A percentile compares a stretch with the other conserved stretches of the same genome.
Conservation (phyloP, 2,329 filamentous ascomycete genomes). For the Curvularia hawaiiensis region DNA sequence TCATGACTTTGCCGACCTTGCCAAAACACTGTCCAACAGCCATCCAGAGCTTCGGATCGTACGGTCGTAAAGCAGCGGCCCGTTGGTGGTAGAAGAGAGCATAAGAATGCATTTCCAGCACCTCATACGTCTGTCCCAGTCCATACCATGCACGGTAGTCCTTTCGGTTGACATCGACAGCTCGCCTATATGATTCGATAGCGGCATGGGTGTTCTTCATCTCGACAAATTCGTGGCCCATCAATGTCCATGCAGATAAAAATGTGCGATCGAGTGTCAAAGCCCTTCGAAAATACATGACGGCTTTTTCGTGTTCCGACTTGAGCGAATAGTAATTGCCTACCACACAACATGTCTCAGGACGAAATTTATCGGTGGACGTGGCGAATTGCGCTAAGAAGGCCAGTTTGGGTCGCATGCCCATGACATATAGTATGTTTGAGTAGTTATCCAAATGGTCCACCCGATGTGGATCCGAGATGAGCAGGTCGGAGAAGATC, state of each 20-base stretch:
- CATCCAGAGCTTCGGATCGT: conserved; percentile 99
- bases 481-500: conserved; percentile 72
- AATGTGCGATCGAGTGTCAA: conserved; percentile 89
- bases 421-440: conserved; percentile 95
- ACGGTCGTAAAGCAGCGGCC: conserved; percentile 88
- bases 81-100: conserved; percentile 98
- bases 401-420: conserved; percentile 83
- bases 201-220: conserved; percentile 98
- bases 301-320: conserved; percentile 95
- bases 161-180: conserved; percentile 92
- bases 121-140: conserved; percentile 93
- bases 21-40: conserved; percentile 91
- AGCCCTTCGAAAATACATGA: conserved; percentile 95
- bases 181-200: conserved; percentile 93
- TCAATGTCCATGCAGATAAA: conserved; percentile 94
- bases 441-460: conserved; percentile 96
- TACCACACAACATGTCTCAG: conserved; percentile 94
- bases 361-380: conserved; percentile 91
- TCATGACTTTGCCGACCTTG: conserved; percentile 83
- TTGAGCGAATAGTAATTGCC: conserved; percentile 97
- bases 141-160: conserved; percentile 99
- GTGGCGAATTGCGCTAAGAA: conserved; percentile 92
- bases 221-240: conserved; percentile 99
- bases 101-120: conserved; percentile 97
- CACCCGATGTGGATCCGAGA: conserved; percentile 70